Base-by-base conservation (phyloP, 2,329 filamentous ascomycete species). In the Plenodomus biglobosus region DNA sequence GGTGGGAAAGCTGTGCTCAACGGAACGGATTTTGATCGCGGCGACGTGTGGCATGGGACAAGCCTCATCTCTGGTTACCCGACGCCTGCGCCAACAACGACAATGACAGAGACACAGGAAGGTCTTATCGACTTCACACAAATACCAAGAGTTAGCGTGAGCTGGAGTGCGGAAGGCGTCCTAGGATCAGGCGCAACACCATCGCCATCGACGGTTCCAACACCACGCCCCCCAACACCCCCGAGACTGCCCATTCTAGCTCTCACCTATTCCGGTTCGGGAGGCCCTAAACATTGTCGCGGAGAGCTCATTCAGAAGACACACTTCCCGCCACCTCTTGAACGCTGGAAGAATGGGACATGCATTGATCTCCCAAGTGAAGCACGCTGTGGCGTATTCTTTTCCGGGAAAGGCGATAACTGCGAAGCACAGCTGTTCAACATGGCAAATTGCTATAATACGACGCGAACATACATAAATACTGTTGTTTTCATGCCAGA, bases 401-500 rank as follows among this genome's bases (percentile, higher is more conserved):
- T 61, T 22, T 62, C 66, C 0, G 56, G 53, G n/a, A 69, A 70
- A 36, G 64, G 62, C 42, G 68, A 67, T 42, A 64, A 64, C 21
- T 71, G 68, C 54, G 66, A 71, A 34, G 69, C 67, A 19, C 59
- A 68, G 8, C 47, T 71, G 3, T 72, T 68, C 54, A 68, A 60
- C 15, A 58, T 61, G 51, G 41, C 54, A 3, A 41, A 59, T 4
- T 71, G 69, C 39, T 48, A 56, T 18, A 68, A 70, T n/a, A 65
- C 61, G 1, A 57, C 59, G 1, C 44, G 48, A 22, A 61, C 61
- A 2, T 69, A 61, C 42, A 59, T 70, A 10, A 71, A 69, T 15
- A 70, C 66, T 0, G 65, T 67, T 0, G 66, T 70, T 0, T 70
- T 70, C 46, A 68, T 70, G 64, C 66, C 66, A 2, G 69, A 72